phyloP scores from a whole-genome alignment of 257 asterid species.

The Nemophila menziesii region DNA sequence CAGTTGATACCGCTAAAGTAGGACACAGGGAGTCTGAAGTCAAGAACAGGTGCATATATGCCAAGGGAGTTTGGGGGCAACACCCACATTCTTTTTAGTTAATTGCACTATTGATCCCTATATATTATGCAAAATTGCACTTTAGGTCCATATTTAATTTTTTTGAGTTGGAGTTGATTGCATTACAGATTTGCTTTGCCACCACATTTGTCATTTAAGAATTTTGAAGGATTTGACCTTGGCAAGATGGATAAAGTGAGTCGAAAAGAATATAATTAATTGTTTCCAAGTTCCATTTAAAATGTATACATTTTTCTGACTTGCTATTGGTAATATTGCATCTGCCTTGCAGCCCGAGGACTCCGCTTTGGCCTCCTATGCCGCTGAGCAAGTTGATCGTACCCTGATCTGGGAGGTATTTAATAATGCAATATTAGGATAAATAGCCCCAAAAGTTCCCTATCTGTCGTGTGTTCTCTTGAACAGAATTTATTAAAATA shows the following conservation, averaged over 20 bases:
- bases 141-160: too few relatives aligned
- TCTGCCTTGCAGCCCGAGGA: constrained; percentile 39
- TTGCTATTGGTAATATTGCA: constrained; percentile 3
- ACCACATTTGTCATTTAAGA: constrained; percentile 59
- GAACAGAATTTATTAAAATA: too few relatives aligned
- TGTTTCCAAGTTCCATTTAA: neutral
- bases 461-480: too few relatives aligned
- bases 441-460: too few relatives aligned
- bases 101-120: too few relatives aligned
- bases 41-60: constrained; percentile 51
- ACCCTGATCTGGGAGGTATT: constrained; percentile 82
- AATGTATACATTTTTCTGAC: constrained; percentile 6
- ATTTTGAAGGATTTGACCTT: constrained; percentile 74
- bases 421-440: too few relatives aligned
- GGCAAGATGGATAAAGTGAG: constrained; percentile 77
- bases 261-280: constrained; percentile 2
- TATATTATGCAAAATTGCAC: too few relatives aligned
- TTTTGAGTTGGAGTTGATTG: too few relatives aligned
- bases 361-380: constrained; percentile 79
- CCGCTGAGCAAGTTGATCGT: constrained; percentile 86
- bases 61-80: too few relatives aligned
- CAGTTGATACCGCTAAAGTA: constrained; percentile 79
- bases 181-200: constrained; percentile 35
- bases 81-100: too few relatives aligned
- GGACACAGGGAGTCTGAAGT: constrained; percentile 92